phyloP scores from a whole-genome alignment of 371 early-diverging fungal genomes.

The Mortierella sp. region DNA sequence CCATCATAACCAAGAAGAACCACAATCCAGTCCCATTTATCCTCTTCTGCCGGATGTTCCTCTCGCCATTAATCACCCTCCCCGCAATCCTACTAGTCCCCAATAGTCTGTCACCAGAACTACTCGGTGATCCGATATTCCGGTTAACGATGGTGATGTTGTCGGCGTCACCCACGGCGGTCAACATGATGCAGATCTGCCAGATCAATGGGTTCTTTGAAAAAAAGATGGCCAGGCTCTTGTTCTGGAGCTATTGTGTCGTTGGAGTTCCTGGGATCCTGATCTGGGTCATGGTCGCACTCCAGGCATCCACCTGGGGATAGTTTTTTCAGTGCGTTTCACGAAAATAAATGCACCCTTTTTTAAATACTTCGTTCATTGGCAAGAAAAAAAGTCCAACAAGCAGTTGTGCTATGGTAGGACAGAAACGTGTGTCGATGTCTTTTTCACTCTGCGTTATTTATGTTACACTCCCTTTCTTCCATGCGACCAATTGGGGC shows the following conservation, averaged over 20 bases:
- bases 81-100: conserved; percentile 63
- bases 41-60: conserved; percentile 64
- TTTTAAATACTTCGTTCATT: no score
- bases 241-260: conserved; percentile 76
- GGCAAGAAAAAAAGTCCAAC: no score
- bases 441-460: no score
- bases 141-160: conserved; percentile 64
- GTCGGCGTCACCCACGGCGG: conserved; percentile 70
- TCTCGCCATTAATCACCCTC: conserved; percentile 63
- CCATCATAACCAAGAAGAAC: conserved; percentile 13
- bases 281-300: conserved; percentile 62
- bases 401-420: no score
- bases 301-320: conserved; percentile 50
- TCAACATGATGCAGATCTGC: conserved; percentile 70
- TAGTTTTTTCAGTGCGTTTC: no score
- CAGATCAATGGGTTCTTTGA: conserved; percentile 70
- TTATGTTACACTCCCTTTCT: no score
- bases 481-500: no score
- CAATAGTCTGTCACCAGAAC: conserved; percentile 54
- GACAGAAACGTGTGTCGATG: no score
- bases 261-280: conserved; percentile 68
- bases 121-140: conserved; percentile 70
- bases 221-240: conserved; percentile 69
- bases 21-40: conserved; percentile 57
- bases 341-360: no score